Evolutionary conservation across 257 asterid species (phyloP), one percentile per base, ranked within the genome.

Genomic region (Solanum raphanifolium): DNA sequence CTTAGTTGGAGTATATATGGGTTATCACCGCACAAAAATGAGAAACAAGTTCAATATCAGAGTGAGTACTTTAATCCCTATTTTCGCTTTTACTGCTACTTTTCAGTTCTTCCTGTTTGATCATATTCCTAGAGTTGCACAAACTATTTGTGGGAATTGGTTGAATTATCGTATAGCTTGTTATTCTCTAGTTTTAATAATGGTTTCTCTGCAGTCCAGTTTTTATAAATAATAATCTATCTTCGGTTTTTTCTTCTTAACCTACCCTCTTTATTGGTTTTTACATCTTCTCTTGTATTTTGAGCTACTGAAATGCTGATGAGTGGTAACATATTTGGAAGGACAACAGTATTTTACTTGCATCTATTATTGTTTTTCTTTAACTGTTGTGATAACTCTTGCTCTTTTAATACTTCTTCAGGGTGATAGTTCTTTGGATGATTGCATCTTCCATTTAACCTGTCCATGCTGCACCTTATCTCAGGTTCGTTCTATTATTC

Each of bases 381-480:
- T 58, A 13, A 21, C 39, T 84, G 29, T 84, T 88, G 86, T 73
- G 75, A 86, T 78, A 86, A 79, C 43, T 72, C 46, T 85, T 29
- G 16, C 27, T n/a, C 35, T 81, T 60, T n/a, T 25, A 75, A 82
- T 88, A 58, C 76, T 86, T 87, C 75, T 90, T 91, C 96, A 97
- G 99, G 99, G 93, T 55, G 95, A 94, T 74, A 94, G 94, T 87
- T 91, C 92, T 55, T 82, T 95, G 12, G 98, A 97, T 83, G 99
- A 97, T 90, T 97, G 92, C 83, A 83, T 91, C 87, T 92, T 92
- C 96, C 99, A 97, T 94, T 89, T 95, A 73, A 87, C 94, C 88
- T 97, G 98, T 92, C 99, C 99, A 3, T 93, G 96, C 90, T 97
- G 98, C 94, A 92, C 98, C n/a, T 88, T 96, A 78, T 92, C 92